Evolutionary conservation across 2,329 filamentous ascomycete genomes (phyloP).

Genomic region (Akanthomyces lecanii): DNA sequence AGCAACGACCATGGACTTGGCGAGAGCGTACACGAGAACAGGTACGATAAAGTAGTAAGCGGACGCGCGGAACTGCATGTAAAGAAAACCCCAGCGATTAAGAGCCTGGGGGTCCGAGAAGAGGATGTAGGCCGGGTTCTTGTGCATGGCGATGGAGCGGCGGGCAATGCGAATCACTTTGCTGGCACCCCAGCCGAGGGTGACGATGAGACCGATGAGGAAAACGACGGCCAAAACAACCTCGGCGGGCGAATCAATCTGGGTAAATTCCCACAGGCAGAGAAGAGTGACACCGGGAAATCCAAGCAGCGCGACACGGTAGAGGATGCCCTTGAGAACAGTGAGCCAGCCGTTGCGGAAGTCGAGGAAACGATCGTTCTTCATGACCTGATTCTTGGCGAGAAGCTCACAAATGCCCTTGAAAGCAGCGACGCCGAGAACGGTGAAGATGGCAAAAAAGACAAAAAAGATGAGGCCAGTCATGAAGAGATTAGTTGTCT

Average conservation of each 20-base stretch:
- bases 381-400: constrained; percentile 72
- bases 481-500: constrained; percentile 88
- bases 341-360: constrained; percentile 94
- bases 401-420: constrained; percentile 77
- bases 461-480: constrained; percentile 88
- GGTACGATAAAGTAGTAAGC: constrained; percentile 94
- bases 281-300: constrained; percentile 89
- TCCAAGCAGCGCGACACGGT: constrained; percentile 84
- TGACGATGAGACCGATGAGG: constrained; percentile 72
- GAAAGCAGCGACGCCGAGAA: constrained; percentile 70
- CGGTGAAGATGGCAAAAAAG: constrained; percentile 72
- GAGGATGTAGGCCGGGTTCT: constrained; percentile 94
- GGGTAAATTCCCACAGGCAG: constrained; percentile 89
- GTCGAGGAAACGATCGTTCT: constrained; percentile 80
- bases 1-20: constrained; percentile 87
- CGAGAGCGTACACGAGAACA: constrained; percentile 69
- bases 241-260: constrained; percentile 78
- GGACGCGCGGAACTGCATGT: constrained; percentile 92
- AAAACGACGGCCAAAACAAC: constrained; percentile 86
- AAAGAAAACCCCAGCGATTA: constrained; percentile 98
- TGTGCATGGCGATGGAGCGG: constrained; percentile 85
- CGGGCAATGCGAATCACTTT: constrained; percentile 89
- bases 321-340: constrained; percentile 88
- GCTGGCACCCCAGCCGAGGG: constrained; percentile 79
- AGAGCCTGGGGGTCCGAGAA: constrained; percentile 92